Evolutionary conservation across 306 rosid species (phyloP).

Genomic region (Cicer arietinum): DNA sequence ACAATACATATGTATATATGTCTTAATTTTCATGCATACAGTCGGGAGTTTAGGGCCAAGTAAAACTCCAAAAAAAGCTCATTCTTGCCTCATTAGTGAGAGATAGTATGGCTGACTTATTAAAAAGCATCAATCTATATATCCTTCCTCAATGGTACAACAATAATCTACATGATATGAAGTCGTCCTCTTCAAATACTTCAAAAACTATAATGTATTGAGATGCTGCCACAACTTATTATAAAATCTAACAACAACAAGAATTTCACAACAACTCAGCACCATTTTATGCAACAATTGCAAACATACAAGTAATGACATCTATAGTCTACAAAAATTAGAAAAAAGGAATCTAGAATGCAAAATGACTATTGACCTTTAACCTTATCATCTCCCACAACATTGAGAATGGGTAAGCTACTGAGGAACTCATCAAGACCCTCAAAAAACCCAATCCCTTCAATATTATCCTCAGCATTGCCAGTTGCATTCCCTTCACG

Average conservation of each 20-base stretch:
- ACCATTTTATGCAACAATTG: slow-evolving; percentile 21
- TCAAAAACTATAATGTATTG: slow-evolving; percentile 33
- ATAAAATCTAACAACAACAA: slow-evolving; percentile 44
- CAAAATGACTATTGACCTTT: slow-evolving; percentile 60
- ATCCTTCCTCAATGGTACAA: slow-evolving; percentile 40
- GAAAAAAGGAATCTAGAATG: slow-evolving; percentile 46
- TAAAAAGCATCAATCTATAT: slow-evolving; percentile 22
- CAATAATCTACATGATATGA: slow-evolving; percentile 33
- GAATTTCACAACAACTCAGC: slow-evolving; percentile 46
- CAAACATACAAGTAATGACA: slow-evolving; percentile 49
- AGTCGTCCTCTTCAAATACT: slow-evolving; percentile 39
- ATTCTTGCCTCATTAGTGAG: not conserved
- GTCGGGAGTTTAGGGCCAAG: not conserved
- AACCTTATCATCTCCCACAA: slow-evolving; percentile 82
- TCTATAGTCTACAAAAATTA: slow-evolving; percentile 49
- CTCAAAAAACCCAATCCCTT: slow-evolving; percentile 82
- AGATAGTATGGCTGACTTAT: not conserved
- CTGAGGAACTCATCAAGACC: slow-evolving; percentile 93
- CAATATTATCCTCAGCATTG: slow-evolving; percentile 78
- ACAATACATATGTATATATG: not conserved
- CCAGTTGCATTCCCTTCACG: slow-evolving; percentile 62
- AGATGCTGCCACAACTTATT: slow-evolving; percentile 43
- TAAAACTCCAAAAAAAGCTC: slow-evolving; percentile 26
- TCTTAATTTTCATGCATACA: slow-evolving; percentile 16
- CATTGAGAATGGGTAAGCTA: slow-evolving; percentile 88